phyloP scores from a whole-genome alignment of 2,329 filamentous ascomycete genomes.

The Madurella mycetomatis region DNA sequence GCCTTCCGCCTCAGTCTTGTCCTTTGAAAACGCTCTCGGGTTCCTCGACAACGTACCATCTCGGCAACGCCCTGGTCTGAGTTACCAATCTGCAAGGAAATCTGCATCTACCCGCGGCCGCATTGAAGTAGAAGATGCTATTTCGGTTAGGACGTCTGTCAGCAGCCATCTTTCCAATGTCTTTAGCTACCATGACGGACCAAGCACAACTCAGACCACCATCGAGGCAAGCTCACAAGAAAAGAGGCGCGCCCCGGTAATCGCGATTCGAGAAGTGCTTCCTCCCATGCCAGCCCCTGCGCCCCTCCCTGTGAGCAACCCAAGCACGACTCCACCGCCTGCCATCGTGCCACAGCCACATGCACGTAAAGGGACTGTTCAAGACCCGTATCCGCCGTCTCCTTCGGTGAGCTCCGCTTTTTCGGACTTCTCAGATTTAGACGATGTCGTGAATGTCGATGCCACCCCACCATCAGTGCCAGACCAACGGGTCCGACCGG shows the following conservation, averaged over 20 bases:
- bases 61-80: conserved; percentile 2
- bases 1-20: neutral
- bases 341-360: neutral
- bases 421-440: neutral
- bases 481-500: neutral
- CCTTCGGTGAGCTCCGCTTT: neutral
- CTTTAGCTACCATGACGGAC: conserved; percentile 31
- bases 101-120: neutral
- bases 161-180: conserved; percentile 33
- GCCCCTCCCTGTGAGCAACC: neutral
- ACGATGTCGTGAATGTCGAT: neutral
- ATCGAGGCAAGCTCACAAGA: conserved; percentile 19
- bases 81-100: neutral
- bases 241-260: neutral
- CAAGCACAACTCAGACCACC: conserved; percentile 33
- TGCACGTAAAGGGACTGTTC: neutral
- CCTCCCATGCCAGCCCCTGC: neutral
- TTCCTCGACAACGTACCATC: conserved; percentile 16
- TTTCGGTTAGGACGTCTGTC: conserved; percentile 25
- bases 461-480: neutral
- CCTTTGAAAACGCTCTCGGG: neutral
- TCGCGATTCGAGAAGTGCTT: neutral
- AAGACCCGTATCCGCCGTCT: neutral
- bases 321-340: neutral
- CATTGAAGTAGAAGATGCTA: neutral